Conservation (phyloP, 371 early-diverging fungal species). For the Mortierella sp. region DNA sequence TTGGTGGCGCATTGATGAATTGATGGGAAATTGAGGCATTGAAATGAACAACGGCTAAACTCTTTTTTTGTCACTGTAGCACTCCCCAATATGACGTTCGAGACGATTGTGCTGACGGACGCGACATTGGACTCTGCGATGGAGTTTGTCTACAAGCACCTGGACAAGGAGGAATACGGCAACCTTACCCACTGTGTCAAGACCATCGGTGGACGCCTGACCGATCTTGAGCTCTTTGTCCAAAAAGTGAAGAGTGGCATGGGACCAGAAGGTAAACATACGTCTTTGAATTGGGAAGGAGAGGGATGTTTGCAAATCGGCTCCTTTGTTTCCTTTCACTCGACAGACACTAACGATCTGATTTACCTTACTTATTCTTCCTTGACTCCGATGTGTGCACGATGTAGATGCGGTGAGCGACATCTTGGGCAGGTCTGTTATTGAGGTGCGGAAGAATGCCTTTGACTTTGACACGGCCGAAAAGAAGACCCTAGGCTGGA, state of each 20-base stretch:
- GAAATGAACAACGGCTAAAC: neutral
- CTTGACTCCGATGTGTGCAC: neutral
- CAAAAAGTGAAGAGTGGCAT: conserved; percentile 87
- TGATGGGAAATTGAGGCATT: neutral
- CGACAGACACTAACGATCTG: neutral
- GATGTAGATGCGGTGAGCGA: conserved; percentile 82
- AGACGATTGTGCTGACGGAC: conserved; percentile 77
- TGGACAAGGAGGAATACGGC: conserved; percentile 64
- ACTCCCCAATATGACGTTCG: conserved; percentile 83
- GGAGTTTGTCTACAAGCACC: conserved; percentile 70
- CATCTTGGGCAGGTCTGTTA: conserved; percentile 80
- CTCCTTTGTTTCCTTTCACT: too few relatives aligned
- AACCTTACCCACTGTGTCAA: conserved; percentile 68
- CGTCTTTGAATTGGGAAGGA: too few relatives aligned
- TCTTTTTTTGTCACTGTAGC: conserved; percentile 57
- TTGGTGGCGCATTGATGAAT: neutral
- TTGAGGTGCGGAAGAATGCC: conserved; percentile 90
- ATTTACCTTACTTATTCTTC: conserved; percentile 1
- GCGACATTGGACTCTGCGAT: conserved; percentile 76
- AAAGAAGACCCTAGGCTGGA: conserved; percentile 71
- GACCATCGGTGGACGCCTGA: conserved; percentile 90
- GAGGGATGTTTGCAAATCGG: too few relatives aligned
- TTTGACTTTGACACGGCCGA: conserved; percentile 74
- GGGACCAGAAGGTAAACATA: conserved; percentile 72
- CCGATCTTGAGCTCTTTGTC: conserved; percentile 88